These are phyloP conservation scores for Kurtzmaniella fragi DNA, from an alignment of 805 yeast genomes.

Conservation along the genomic window DNA sequence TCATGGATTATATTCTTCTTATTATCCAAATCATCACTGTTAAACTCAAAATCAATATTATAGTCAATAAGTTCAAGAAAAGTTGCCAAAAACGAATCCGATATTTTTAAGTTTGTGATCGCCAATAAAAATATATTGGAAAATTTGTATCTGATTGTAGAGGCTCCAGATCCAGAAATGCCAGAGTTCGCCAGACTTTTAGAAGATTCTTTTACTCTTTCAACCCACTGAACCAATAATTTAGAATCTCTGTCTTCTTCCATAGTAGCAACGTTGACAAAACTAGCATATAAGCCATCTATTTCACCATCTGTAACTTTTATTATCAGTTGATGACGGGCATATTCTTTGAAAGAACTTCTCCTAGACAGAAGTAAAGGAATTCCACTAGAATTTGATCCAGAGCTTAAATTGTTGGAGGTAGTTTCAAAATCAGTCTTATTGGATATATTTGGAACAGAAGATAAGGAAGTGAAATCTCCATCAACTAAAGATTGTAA, in stretches of 20 bases:
- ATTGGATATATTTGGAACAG: background rate
- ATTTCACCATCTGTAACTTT: conserved; percentile 40
- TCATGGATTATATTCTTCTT: conserved; percentile 76
- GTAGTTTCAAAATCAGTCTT: conserved; percentile 2
- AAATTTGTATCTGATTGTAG: conserved; percentile 25
- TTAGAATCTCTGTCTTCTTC: conserved; percentile 32
- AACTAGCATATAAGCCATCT: conserved; percentile 70
- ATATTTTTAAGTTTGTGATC: conserved; percentile 57
- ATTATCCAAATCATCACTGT: conserved; percentile 55
- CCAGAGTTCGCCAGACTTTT: conserved; percentile 4
- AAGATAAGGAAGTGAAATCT: conserved; percentile 21
- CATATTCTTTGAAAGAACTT: too few relatives aligned
- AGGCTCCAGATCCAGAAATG: background rate
- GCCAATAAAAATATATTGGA: conserved; percentile 73
- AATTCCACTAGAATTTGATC: background rate
- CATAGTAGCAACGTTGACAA: conserved; percentile 47
- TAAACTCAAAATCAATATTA: conserved; percentile 55
- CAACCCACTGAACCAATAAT: conserved; percentile 34
- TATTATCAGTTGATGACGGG: conserved; percentile 1
- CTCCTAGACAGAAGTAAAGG: background rate
- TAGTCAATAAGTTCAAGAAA: conserved; percentile 40
- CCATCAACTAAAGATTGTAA: conserved; percentile 56
- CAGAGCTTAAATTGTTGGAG: background rate
- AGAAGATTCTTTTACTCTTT: conserved; percentile 26
- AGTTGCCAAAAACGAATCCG: conserved; percentile 53